Conservation (phyloP, 345 rosid genomes). For the Populus alba region DNA sequence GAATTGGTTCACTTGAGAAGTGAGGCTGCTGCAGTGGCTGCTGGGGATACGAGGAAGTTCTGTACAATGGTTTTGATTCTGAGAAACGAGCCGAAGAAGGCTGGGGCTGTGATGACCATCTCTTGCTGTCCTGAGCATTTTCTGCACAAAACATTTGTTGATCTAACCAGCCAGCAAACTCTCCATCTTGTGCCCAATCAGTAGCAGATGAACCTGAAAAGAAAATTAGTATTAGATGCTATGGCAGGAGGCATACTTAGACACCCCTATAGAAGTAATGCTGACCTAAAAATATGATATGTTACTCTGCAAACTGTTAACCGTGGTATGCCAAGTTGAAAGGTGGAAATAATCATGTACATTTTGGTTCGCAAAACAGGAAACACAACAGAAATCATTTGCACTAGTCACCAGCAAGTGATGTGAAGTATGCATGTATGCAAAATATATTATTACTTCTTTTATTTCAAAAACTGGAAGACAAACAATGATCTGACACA, state of each 20-base stretch:
- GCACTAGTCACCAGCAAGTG: background rate
- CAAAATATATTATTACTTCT: background rate
- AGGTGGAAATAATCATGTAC: background rate
- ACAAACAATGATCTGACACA: background rate
- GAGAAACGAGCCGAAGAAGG: slow-evolving; percentile 41
- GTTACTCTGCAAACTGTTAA: background rate
- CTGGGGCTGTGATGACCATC: slow-evolving; percentile 82
- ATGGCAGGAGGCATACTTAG: background rate
- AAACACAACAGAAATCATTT: background rate
- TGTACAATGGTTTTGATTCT: slow-evolving; percentile 63
- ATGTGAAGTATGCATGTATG: background rate
- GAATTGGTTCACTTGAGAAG: slow-evolving; percentile 63
- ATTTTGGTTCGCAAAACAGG: background rate
- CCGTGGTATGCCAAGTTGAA: background rate
- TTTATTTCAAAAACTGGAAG: background rate
- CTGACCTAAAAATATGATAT: background rate
- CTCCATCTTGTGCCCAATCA: slow-evolving; percentile 88
- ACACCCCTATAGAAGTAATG: background rate
- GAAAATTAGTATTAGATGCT: background rate
- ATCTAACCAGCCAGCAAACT: slow-evolving; percentile 67
- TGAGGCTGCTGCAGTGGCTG: slow-evolving; percentile 64
- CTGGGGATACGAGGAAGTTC: slow-evolving; percentile 88
- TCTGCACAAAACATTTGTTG: slow-evolving; percentile 56
- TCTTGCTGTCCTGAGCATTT: slow-evolving; percentile 58
- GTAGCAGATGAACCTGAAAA: slow-evolving; percentile 84